Evolutionary conservation across 2,329 filamentous ascomycete genomes (phyloP), one percentile per base, ranked within the genome.

Genomic region (Epichloe sylvatica): DNA sequence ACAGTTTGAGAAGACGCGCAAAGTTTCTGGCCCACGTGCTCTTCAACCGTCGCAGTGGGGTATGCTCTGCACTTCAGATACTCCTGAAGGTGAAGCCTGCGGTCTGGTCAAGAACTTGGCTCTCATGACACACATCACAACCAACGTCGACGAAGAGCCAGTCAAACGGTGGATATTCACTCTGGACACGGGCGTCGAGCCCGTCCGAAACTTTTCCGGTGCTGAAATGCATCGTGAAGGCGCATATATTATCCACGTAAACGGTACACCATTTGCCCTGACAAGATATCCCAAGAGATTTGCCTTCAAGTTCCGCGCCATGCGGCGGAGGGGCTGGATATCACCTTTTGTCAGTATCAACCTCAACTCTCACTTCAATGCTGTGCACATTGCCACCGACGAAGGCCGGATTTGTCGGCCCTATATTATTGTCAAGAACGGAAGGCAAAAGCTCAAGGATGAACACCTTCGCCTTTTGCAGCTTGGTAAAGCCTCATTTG

Each of bases 41-140:
- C 74, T 98, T 45, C 92, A 98, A 62, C 90, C 92, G 6, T 98
- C 92, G 1, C 92, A 98, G 58, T 98, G 95, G 71, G 92, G 92
- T 58, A 96, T 98, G 90, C 74, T 98, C 49, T 98, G 92, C 63
- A 86, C 90, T 0, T 94, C 92, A 11, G 92, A 98, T 73, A 98
- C 92, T 0, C 92, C 92, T 6, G 92, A 98, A 82, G 92, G 92
- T 69, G 92, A 98, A 71, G 90, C 92, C 11, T 98, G 92, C 70
- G 92, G 92, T 75, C 70, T 98, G 51, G 90, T 98, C 58, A 98
- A 98, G 74, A 98, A 98, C 62, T 69, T 98, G 71, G 92, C 92
- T 8, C 74, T 98, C 51, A 98, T 98, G 92, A 98, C 94, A 47
- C 94, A 98, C 62, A 97, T 98, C 58, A 98, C 92, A 0, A 98